Evolutionary conservation across 2,329 filamentous ascomycete genomes (phyloP).

Genomic region (Diaporthe citrichinensis): DNA sequence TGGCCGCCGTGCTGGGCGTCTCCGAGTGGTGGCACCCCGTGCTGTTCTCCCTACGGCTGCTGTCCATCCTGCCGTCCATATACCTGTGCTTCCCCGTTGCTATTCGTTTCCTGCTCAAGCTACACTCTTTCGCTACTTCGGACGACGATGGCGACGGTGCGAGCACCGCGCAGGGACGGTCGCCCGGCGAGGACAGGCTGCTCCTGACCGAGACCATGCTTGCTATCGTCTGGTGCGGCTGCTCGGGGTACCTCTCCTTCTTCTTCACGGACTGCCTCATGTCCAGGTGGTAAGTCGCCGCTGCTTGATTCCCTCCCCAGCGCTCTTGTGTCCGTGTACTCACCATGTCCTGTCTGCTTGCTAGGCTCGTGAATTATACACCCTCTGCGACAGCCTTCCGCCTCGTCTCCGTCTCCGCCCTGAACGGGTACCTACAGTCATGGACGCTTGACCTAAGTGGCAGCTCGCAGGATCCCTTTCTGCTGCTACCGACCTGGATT

Average conservation of each 20-base stretch:
- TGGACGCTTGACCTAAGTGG: constrained; percentile 79
- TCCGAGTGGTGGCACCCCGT: constrained; percentile 80
- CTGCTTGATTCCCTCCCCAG: neutral
- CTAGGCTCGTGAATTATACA: constrained; percentile 86
- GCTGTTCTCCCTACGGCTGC: constrained; percentile 79
- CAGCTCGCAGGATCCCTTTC: constrained; percentile 77
- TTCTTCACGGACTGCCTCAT: constrained; percentile 89
- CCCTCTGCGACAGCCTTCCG: constrained; percentile 85
- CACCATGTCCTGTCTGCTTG: constrained; percentile 31
- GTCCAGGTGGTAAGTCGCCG: constrained; percentile 77
- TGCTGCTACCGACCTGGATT: constrained; percentile 84
- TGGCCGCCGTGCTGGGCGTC: constrained; percentile 83
- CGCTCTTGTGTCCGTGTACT: constrained; percentile 17
- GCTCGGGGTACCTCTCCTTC: constrained; percentile 83
- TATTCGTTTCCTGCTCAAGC: constrained; percentile 76
- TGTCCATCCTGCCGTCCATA: constrained; percentile 78
- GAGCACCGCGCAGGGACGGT: constrained; percentile 50
- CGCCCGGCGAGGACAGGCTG: constrained; percentile 61
- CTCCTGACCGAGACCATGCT: constrained; percentile 78
- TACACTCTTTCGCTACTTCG: constrained; percentile 62
- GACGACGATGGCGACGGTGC: constrained; percentile 43
- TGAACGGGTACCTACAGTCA: constrained; percentile 82
- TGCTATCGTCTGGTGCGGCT: constrained; percentile 83
- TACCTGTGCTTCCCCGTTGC: constrained; percentile 80
- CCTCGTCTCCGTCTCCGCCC: constrained; percentile 79